Conservation (phyloP, 805 yeast species). For the Hanseniaspora lachancei region DNA sequence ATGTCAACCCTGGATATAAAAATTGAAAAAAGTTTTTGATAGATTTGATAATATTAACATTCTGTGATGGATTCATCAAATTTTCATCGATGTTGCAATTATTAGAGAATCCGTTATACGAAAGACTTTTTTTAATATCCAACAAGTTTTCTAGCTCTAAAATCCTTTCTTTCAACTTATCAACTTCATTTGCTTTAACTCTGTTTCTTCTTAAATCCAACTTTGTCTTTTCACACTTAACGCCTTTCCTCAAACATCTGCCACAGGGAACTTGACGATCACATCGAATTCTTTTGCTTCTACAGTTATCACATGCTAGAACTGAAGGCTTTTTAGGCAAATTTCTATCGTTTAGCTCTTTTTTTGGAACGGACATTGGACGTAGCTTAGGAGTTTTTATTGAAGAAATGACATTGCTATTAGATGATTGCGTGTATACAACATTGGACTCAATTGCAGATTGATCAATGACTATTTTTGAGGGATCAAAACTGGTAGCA, state of each 20-base stretch:
- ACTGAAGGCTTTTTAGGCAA: not conserved
- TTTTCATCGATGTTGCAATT: not conserved
- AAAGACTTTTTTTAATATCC: constrained; percentile 13
- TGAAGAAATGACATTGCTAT: not conserved
- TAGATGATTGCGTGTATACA: not conserved
- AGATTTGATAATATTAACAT: constrained; percentile 23
- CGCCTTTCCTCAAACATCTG: constrained; percentile 32
- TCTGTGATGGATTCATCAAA: constrained; percentile 18
- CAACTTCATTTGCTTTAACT: constrained; percentile 39
- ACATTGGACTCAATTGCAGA: not conserved
- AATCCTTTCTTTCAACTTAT: constrained; percentile 27
- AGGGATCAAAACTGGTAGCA: not conserved
- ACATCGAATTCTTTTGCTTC: constrained; percentile 34
- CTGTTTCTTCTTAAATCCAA: constrained; percentile 41
- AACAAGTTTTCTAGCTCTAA: constrained; percentile 18
- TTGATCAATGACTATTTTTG: not conserved
- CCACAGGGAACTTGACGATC: constrained; percentile 38
- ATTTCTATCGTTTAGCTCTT: constrained; percentile 15
- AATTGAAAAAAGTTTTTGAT: constrained; percentile 40
- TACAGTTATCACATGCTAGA: constrained; percentile 27
- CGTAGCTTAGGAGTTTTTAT: not conserved
- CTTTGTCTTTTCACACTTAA: constrained; percentile 36
- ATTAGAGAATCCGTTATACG: constrained; percentile 16
- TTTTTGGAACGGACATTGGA: not conserved
- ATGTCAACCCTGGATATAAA: constrained; percentile 52